A percentile compares a stretch with the other conserved stretches of the same genome.
phyloP scores from a whole-genome alignment of 2,329 filamentous ascomycete species.

The Tympanopsis confertula region DNA sequence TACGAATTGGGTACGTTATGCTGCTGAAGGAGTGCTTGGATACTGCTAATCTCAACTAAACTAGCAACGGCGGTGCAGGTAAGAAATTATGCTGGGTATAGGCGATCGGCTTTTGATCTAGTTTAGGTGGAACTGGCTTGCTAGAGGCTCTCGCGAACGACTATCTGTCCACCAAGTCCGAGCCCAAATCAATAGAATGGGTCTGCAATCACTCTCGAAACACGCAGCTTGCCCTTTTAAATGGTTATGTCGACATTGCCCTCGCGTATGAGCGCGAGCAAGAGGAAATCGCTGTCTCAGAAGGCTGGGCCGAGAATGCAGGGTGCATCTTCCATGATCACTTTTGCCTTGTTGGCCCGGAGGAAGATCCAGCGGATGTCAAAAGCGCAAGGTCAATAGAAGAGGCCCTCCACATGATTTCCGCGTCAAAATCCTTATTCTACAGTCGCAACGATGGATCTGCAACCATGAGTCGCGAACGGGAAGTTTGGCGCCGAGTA shows the following conservation, averaged over 20 bases:
- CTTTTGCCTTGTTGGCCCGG: slow-evolving; percentile 5
- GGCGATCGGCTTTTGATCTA: too few species aligned
- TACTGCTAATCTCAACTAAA: too few species aligned
- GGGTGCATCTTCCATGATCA: slow-evolving; percentile 6
- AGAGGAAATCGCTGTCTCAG: slow-evolving; percentile 4
- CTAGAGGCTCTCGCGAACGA: slow-evolving; percentile 4
- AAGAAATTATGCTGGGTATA: too few species aligned
- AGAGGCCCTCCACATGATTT: slow-evolving; percentile 2
- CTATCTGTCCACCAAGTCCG: slow-evolving; percentile 3
- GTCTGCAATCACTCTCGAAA: slow-evolving; percentile 5
- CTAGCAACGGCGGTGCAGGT: too few species aligned
- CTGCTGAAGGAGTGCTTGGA: too few species aligned
- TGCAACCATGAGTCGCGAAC: slow-evolving; percentile 6
- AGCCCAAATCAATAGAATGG: slow-evolving; percentile 4
- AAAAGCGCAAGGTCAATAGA: background rate
- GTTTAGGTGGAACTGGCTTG: too few species aligned
- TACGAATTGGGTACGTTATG: too few species aligned
- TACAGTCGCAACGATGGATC: slow-evolving; percentile 4
- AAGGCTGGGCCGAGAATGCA: slow-evolving; percentile 4
- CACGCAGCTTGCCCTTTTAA: slow-evolving; percentile 5
- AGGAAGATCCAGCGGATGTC: slow-evolving; percentile 2
- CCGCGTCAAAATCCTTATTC: slow-evolving; percentile 1
- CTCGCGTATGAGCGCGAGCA: slow-evolving; percentile 5
- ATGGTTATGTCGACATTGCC: slow-evolving; percentile 4
- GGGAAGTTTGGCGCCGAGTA: slow-evolving; percentile 1